phyloP scores from a whole-genome alignment of 2,329 filamentous ascomycete species.

The Hymenoscyphus albidus region DNA sequence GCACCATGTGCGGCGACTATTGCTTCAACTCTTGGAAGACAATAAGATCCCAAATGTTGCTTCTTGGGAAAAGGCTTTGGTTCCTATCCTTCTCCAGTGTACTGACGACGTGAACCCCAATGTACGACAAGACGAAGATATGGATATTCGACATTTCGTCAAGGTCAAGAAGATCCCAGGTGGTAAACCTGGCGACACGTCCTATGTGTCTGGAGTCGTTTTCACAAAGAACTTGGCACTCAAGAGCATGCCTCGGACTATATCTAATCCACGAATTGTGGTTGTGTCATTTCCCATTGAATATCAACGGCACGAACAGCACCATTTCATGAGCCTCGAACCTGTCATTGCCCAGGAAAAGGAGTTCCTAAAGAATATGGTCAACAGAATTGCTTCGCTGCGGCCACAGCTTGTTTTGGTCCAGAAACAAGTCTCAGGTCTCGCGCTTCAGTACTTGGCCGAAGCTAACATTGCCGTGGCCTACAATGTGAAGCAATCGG shows the following conservation, averaged over 20 bases:
- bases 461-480: conserved; percentile 88
- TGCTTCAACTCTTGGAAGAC: conserved; percentile 80
- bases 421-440: conserved; percentile 85
- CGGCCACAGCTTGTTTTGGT: conserved; percentile 85
- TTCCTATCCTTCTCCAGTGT: conserved; percentile 85
- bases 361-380: conserved; percentile 86
- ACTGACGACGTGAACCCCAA: conserved; percentile 94
- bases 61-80: conserved; percentile 84
- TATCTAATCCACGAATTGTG: conserved; percentile 78
- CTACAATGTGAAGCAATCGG: conserved; percentile 94
- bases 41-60: conserved; percentile 65
- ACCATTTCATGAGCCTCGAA: conserved; percentile 98
- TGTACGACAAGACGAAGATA: conserved; percentile 84
- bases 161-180: conserved; percentile 96
- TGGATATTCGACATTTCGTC: conserved; percentile 96
- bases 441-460: conserved; percentile 83
- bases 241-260: conserved; percentile 91
- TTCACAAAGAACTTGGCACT: conserved; percentile 96
- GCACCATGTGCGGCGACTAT: conserved; percentile 79
- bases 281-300: conserved; percentile 95
- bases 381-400: conserved; percentile 83
- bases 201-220: conserved; percentile 94
- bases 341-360: conserved; percentile 95
- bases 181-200: conserved; percentile 82
- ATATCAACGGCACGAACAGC: conserved; percentile 85